These are phyloP conservation scores for Penicillium brevicompactum DNA, from an alignment of 2,329 filamentous ascomycete species.

Conservation along the genomic window DNA sequence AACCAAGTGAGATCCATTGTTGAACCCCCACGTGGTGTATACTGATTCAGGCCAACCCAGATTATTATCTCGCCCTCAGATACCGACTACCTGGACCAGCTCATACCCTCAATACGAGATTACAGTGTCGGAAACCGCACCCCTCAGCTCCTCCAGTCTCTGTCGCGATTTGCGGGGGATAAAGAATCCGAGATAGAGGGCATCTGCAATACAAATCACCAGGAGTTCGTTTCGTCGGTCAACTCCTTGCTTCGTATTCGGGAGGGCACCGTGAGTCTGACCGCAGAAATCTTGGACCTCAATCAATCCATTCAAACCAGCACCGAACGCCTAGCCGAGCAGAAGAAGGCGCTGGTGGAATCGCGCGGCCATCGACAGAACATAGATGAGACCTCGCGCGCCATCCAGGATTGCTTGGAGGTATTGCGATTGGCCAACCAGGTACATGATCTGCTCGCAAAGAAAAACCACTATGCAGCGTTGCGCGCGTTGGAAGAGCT, in stretches of 20 bases:
- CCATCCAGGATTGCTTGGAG: constrained; percentile 86
- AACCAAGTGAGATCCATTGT: constrained; percentile 24
- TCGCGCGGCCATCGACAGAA: constrained; percentile 91
- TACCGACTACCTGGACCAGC: constrained; percentile 89
- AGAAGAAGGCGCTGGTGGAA: constrained; percentile 92
- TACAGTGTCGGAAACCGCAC: constrained; percentile 75
- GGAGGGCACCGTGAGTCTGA: constrained; percentile 85
- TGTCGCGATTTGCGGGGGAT: constrained; percentile 80
- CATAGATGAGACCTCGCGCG: constrained; percentile 87
- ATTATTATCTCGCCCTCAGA: constrained; percentile 92
- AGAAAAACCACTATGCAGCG: constrained; percentile 94
- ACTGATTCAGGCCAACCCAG: constrained; percentile 50
- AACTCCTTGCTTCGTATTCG: constrained; percentile 91
- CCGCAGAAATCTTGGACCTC: constrained; percentile 84
- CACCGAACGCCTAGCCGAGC: constrained; percentile 88
- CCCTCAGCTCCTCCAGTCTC: constrained; percentile 72
- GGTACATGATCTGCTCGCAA: constrained; percentile 85
- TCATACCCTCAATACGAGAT: constrained; percentile 93
- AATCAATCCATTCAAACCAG: constrained; percentile 95
- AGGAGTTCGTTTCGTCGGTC: constrained; percentile 92
- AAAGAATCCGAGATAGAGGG: constrained; percentile 90
- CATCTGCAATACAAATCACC: constrained; percentile 93
- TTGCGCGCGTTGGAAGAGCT: constrained; percentile 92
- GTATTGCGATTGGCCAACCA: constrained; percentile 92
- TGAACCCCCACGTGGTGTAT: neutral